Percentiles rank a stretch among this genome's conserved stretches.
phyloP scores from a whole-genome alignment of 345 rosid genomes.

The Ceriops decandra region DNA sequence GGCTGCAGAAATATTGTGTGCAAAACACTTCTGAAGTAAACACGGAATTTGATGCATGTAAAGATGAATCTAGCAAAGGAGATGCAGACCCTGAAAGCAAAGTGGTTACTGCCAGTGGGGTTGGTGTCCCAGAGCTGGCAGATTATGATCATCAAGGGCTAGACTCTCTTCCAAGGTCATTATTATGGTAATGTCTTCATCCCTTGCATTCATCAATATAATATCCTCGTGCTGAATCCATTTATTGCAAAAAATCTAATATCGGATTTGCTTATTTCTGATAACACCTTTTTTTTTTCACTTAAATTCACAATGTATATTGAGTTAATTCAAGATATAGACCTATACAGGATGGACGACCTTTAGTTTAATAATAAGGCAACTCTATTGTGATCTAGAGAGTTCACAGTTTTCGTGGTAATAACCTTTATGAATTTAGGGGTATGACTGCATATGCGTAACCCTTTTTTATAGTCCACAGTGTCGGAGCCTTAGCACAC shows the following conservation, averaged over 20 bases:
- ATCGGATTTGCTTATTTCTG: not conserved
- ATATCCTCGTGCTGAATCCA: not conserved
- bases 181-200: conserved; percentile 41
- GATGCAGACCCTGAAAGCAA: conserved; percentile 41
- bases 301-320: not conserved
- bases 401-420: too few relatives aligned
- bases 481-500: too few relatives aligned
- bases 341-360: too few relatives aligned
- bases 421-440: too few relatives aligned
- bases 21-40: conserved; percentile 48
- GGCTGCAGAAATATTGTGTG: conserved; percentile 86
- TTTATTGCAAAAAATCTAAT: not conserved
- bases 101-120: conserved; percentile 49
- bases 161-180: conserved; percentile 43
- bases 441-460: too few relatives aligned
- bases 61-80: conserved; percentile 35
- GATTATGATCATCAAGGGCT: conserved; percentile 33
- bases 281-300: too few relatives aligned
- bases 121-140: conserved; percentile 53
- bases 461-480: too few relatives aligned
- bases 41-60: conserved; percentile 31
- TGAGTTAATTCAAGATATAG: not conserved
- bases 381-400: too few relatives aligned
- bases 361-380: too few relatives aligned
- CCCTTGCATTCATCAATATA: not conserved